phyloP scores from a whole-genome alignment of 257 asterid genomes.

The Jasminum sambac region DNA sequence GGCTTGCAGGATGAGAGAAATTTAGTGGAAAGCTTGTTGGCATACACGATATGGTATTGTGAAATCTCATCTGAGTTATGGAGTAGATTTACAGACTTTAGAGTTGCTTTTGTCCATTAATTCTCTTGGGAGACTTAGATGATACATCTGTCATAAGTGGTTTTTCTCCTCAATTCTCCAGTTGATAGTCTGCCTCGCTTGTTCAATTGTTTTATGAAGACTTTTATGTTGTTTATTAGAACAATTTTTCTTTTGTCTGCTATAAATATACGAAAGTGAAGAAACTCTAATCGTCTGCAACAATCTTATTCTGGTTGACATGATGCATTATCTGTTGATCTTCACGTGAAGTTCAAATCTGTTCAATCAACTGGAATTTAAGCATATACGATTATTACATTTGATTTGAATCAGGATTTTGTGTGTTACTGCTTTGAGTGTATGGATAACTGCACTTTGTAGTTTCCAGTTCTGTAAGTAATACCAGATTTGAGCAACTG shows the following conservation, averaged over 20 bases:
- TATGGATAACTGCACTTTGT: constrained; percentile 92
- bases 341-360: no score
- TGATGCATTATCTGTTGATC: no score
- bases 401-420: neutral
- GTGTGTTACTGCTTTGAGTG: constrained; percentile 14
- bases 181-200: neutral
- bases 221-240: neutral
- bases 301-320: no score
- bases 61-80: neutral
- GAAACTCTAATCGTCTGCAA: no score
- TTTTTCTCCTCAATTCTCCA: neutral
- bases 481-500: constrained; percentile 90
- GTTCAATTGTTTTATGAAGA: neutral
- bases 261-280: neutral
- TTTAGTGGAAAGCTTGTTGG: neutral
- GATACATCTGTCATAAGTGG: neutral
- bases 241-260: neutral
- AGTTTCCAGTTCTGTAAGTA: constrained; percentile 97
- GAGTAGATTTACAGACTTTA: neutral
- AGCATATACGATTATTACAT: neutral
- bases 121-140: neutral
- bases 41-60: neutral
- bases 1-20: neutral
- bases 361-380: no score
- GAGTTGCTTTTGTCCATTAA: neutral